Evolutionary conservation across 2,329 filamentous ascomycete species (phyloP), one percentile per base, ranked within the genome.

Genomic region (Hirsutella rhossiliensis): DNA sequence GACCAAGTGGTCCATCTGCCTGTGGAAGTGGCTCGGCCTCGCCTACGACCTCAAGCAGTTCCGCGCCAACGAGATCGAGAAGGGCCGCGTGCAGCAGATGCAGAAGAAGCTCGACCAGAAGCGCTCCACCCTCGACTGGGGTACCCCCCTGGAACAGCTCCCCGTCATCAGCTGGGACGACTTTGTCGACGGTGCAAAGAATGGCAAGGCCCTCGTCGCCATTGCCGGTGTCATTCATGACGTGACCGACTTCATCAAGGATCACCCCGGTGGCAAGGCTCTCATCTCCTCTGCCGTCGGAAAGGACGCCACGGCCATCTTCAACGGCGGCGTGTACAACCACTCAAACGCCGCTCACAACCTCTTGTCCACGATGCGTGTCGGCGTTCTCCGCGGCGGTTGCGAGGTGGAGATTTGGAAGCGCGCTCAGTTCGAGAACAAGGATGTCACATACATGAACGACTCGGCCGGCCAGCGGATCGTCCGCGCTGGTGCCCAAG

Each of bases 331-430:
- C 67, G 84, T 94, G 49, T 94, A 94, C 71, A 77, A 83, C 62
- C 87, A 94, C 72, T 87, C 82, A 62, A 94, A 94, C 67, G 87
- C 85, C 45, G 87, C 87, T 31, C 87, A 94, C 73, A 94, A 94
- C 68, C 66, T 92, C 48, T 75, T 94, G 50, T 88, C 84, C 8
- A 92, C 85, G 53, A 92, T 92, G 85, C 77, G 87, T 54, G 81
- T 92, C 13, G 87, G 85, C 64, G 86, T 94, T 41, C 82, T 94
- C 50, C 84, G 85, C 43, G 87, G 87, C 51, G 87, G 87, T 38
- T 87, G 84, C 61, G 87, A 92, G 63, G 87, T 94, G 27, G 87
- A 94, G 73, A 88, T 92, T 65, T 94, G 87, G 87, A 92, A 92
- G 77, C 82, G 85, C 37, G 79, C 84, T 45, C 83, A 89, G 63